Evolutionary conservation across 2,329 filamentous ascomycete genomes (phyloP), one percentile per base, ranked within the genome.

Genomic region (Sclerotinia subarctica): DNA sequence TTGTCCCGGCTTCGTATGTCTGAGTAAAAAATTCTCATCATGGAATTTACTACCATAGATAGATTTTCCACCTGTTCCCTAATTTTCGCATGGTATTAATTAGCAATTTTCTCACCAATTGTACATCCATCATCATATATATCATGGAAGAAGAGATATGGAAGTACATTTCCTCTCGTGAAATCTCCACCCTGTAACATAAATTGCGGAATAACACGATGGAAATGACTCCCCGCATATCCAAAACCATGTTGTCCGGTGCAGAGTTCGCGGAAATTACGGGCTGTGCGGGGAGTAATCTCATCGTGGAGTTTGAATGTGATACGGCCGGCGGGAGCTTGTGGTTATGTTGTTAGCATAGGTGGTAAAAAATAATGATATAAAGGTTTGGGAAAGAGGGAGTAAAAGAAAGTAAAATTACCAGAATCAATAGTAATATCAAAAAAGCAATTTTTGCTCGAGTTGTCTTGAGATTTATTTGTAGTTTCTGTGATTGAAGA

Each of bases 131-230:
- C n/a, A n/a, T n/a, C n/a, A n/a, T n/a, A n/a, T n/a, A n/a, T n/a
- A n/a, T n/a, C 29, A 29, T 29, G 29, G 29, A 5, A 29, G 29
- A 29, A 29, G 2, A 3, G 5, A n/a, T 3, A 2, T 26, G 26
- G 19, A 15, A 73, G 91, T 85, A 96, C 93, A 82, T 96, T 95
- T 79, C 89, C 88, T 78, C 91, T 90, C 82, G 93, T 96, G 84
- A 96, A 96, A 86, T 96, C 93, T 86, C 93, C 93, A 80, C 93
- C 93, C 86, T 96, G 93, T 76, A 96, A 89, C 93, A 96, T 96
- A 86, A 96, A 96, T 67, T 92, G 81, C 75, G 91, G 91, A 82
- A 96, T 96, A 81, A 97, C 90, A 77, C 93, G 92, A 87, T 97
- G 93, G 90, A 96, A 96, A 74, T 86, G 85, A 75, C 91, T 95